phyloP scores from a whole-genome alignment of 2,329 filamentous ascomycete genomes.

The Neofusicoccum ribis region DNA sequence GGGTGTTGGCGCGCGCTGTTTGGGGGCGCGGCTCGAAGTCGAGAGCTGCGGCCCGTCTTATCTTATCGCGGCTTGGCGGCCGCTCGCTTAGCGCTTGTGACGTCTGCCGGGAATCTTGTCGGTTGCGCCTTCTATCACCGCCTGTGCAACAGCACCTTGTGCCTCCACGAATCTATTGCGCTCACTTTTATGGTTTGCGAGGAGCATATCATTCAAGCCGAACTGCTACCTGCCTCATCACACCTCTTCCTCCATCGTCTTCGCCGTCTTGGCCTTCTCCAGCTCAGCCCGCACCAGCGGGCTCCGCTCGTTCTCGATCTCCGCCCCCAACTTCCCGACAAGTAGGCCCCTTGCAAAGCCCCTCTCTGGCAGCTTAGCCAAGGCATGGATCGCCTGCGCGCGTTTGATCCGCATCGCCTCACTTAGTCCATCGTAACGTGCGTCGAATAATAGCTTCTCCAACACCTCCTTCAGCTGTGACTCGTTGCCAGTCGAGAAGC shows the following conservation, averaged over 20 bases:
- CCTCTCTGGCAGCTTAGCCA: constrained; percentile 23
- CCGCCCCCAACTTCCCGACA: constrained; percentile 24
- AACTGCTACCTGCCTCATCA: background rate
- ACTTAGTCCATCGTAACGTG: constrained; percentile 28
- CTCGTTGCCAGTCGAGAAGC: constrained; percentile 7
- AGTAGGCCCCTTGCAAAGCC: constrained; percentile 23
- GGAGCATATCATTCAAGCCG: background rate
- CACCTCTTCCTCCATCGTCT: constrained; percentile 4
- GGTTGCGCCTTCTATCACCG: background rate
- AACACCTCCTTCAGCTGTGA: constrained; percentile 23
- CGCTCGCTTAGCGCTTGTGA: background rate
- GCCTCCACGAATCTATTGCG: no score
- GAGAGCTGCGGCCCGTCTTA: background rate
- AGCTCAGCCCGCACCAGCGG: constrained; percentile 26
- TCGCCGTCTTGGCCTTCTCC: constrained; percentile 22
- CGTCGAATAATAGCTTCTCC: constrained; percentile 29
- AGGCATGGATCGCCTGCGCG: constrained; percentile 28
- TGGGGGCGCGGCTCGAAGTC: background rate
- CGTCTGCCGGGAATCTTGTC: no score
- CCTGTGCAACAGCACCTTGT: no score
- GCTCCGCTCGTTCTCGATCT: constrained; percentile 27
- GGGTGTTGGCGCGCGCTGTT: background rate
- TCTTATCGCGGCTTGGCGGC: constrained; percentile 5
- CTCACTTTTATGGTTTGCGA: background rate
- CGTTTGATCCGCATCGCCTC: constrained; percentile 32